phyloP scores from a whole-genome alignment of 495 filamentous ascomycete species.

The Lasiosphaeriaceae sp. region DNA sequence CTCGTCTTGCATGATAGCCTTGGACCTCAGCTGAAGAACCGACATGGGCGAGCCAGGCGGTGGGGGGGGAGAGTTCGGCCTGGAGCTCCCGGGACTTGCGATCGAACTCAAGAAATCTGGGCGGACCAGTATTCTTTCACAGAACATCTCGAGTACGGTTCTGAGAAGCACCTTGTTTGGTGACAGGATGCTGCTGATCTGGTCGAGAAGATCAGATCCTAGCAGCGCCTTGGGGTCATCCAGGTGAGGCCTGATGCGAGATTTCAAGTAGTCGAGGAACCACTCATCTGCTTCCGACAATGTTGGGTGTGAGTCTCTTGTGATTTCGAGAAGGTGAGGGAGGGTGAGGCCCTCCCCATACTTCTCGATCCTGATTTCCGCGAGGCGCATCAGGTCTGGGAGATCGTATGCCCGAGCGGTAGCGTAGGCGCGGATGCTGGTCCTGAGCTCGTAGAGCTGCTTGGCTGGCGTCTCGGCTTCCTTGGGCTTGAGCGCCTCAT shows the following conservation, averaged over 20 bases:
- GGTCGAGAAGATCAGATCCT: slow-evolving; percentile 25
- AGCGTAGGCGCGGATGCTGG: slow-evolving; percentile 29
- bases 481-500: slow-evolving; percentile 29
- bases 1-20: slow-evolving; percentile 16
- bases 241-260: slow-evolving; percentile 28
- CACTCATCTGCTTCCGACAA: slow-evolving; percentile 27
- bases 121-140: slow-evolving; percentile 19
- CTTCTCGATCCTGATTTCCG: slow-evolving; percentile 27
- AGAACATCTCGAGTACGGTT: slow-evolving; percentile 33
- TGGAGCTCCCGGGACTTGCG: slow-evolving; percentile 15
- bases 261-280: slow-evolving; percentile 31
- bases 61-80: slow-evolving; percentile 15
- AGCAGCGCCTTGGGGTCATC: slow-evolving; percentile 26
- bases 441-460: slow-evolving; percentile 29
- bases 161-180: slow-evolving; percentile 29
- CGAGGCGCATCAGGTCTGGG: slow-evolving; percentile 30
- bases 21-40: slow-evolving; percentile 24
- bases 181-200: slow-evolving; percentile 31
- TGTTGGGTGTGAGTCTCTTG: slow-evolving; percentile 27
- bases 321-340: slow-evolving; percentile 27
- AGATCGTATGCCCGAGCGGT: slow-evolving; percentile 28
- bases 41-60: slow-evolving; percentile 9
- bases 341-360: slow-evolving; percentile 24
- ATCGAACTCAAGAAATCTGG: slow-evolving; percentile 14
- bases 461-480: slow-evolving; percentile 17